Conservation (phyloP, 2,329 filamentous ascomycete genomes). For the Clonostachys rhizophaga region DNA sequence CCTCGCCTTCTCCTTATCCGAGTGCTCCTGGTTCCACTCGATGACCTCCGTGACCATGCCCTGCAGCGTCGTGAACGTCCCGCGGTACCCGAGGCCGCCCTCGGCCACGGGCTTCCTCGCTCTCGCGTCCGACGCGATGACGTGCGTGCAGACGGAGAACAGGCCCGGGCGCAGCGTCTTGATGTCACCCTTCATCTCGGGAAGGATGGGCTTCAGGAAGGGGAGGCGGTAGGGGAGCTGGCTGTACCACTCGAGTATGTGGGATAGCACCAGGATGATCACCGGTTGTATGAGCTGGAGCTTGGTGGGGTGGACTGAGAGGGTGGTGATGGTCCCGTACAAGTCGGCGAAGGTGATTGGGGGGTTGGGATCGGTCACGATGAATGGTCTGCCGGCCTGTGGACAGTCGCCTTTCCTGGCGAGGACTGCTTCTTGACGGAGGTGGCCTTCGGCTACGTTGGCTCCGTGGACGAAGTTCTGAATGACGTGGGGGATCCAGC, state of each 20-base stretch:
- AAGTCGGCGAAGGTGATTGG: constrained; percentile 33
- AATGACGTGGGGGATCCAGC: constrained; percentile 28
- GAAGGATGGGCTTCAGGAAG: constrained; percentile 7
- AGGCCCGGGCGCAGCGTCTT: constrained; percentile 28
- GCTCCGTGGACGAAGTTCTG: constrained; percentile 45
- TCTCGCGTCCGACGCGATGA: constrained; percentile 26
- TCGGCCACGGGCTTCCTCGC: constrained; percentile 27
- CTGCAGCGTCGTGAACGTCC: constrained; percentile 29
- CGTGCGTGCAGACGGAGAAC: constrained; percentile 16
- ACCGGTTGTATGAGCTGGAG: constrained; percentile 2
- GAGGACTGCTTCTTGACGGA: constrained; percentile 48
- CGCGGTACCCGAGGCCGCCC: constrained; percentile 34
- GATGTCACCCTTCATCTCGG: constrained; percentile 12
- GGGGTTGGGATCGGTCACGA: constrained; percentile 44
- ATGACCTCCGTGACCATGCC: constrained; percentile 31
- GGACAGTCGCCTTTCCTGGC: constrained; percentile 23
- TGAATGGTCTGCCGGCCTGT: constrained; percentile 37
- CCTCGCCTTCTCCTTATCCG: too few species aligned
- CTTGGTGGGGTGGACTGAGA: constrained; percentile 18
- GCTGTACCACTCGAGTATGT: constrained; percentile 15
- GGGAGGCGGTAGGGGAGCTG: constrained; percentile 7
- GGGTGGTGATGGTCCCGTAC: constrained; percentile 25
- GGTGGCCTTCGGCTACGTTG: constrained; percentile 49
- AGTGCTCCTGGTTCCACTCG: constrained; percentile 26
- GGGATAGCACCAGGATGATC: constrained; percentile 21